Percentiles rank a stretch among this genome's conserved stretches.
phyloP scores from a whole-genome alignment of 139 green algal species.

The Micractinium conductrix region DNA sequence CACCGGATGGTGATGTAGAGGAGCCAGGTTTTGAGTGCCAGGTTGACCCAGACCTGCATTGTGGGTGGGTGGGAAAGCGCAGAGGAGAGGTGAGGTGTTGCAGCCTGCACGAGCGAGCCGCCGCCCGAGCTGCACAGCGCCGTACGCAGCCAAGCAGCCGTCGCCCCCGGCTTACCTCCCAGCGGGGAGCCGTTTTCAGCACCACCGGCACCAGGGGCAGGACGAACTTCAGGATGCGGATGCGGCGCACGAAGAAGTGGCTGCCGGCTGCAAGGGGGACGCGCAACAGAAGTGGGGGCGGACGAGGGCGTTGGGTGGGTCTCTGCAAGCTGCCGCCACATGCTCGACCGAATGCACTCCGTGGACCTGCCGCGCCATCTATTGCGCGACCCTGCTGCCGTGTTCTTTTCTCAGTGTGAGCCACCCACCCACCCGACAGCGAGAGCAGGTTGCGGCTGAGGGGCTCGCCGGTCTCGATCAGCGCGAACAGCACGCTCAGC shows the following conservation, averaged over 20 bases:
- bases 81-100: too few relatives aligned
- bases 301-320: too few relatives aligned
- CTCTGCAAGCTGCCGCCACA: too few relatives aligned
- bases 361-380: too few relatives aligned
- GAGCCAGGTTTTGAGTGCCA: not conserved
- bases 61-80: too few relatives aligned
- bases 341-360: too few relatives aligned
- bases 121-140: not conserved
- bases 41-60: slow-evolving; percentile 5
- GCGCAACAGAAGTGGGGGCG: too few relatives aligned
- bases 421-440: not conserved
- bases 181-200: not conserved
- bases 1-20: slow-evolving; percentile 14
- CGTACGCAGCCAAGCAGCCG: too few relatives aligned
- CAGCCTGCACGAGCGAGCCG: too few relatives aligned
- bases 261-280: not conserved
- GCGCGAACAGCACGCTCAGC: not conserved
- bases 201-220: slow-evolving; percentile 25
- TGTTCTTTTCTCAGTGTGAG: too few relatives aligned
- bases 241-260: not conserved
- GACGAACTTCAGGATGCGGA: slow-evolving; percentile 1
- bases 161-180: slow-evolving; percentile 1
- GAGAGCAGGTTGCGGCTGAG: slow-evolving; percentile 6
- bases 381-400: too few relatives aligned
- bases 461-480: slow-evolving; percentile 1